Evolutionary conservation across 768 basidiomycete species (phyloP).

Genomic region (Rhodotorula graminis): DNA sequence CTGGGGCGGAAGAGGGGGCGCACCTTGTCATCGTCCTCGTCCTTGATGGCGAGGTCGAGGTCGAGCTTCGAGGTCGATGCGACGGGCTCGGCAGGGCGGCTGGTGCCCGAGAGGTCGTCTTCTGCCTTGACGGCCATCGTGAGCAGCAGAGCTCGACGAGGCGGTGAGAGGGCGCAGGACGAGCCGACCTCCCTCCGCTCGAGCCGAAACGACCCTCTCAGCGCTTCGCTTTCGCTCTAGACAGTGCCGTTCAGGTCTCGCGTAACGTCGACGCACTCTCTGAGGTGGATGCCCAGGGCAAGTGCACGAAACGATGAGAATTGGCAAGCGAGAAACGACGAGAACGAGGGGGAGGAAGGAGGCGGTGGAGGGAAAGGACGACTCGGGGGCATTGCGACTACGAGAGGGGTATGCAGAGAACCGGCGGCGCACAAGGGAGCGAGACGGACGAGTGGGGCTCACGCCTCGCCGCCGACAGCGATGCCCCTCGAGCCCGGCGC

Average conservation of each 20-base stretch:
- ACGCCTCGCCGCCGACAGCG: constrained; percentile 1
- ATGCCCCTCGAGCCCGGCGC: neutral
- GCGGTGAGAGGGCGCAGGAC: neutral
- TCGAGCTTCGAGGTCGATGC: neutral
- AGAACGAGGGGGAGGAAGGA: no score
- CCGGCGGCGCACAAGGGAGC: neutral
- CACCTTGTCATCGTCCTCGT: neutral
- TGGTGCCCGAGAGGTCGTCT: no score
- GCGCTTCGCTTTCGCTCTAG: no score
- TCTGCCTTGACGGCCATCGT: neutral
- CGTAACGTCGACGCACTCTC: no score
- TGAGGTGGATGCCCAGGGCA: no score
- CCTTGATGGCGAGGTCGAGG: neutral
- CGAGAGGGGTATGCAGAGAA: no score
- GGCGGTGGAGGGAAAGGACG: no score
- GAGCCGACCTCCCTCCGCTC: neutral
- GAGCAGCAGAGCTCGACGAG: neutral
- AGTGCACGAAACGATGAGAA: no score
- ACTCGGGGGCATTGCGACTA: no score
- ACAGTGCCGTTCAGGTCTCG: no score
- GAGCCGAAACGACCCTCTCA: no score
- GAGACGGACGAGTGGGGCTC: neutral
- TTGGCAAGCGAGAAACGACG: no score
- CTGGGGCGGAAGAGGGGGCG: neutral
- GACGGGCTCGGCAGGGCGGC: neutral